Evolutionary conservation across 192 early-diverging fungal genomes (phyloP), one percentile per base, ranked within the genome.

Genomic region (Podila clonocystis): DNA sequence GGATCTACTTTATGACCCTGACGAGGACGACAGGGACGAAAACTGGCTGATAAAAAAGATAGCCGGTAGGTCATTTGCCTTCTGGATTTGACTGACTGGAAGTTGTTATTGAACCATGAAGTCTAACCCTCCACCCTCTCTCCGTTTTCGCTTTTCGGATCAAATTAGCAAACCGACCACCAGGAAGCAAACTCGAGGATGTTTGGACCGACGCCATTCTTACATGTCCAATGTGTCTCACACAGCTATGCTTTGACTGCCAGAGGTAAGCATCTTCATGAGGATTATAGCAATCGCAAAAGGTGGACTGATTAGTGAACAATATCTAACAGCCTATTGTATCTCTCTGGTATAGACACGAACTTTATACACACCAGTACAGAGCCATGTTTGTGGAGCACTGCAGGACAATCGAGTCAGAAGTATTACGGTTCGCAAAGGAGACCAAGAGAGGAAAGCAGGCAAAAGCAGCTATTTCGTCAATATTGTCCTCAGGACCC

Each of bases 381-480:
- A 78, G 91, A 34, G 91, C 91, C 22, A 90, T 93, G 83, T 93
- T 93, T 83, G 90, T 92, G 3, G 86, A 87, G 50, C 83, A 90
- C 70, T 93, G 91, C 62, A 65, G 84, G 20, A 69, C 87, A 15
- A 68, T 84, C 38, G 77, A 73, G 20, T 84, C 61, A 24, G 88
- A 87, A 38, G 52, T 72, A 31, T 77, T 87, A 45, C 69, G 84
- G 12, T 86, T 72, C 50, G 65, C 63, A 24, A 77, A 66, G 41
- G 74, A 83, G 58, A 22, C 67, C 33, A 73, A 77, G 41, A 60
- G 74, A 28, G 28, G 19, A 26, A 55, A 62, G 33, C 24, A 34
- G 45, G 30, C 8, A 20, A 34, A 52, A 22, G 57, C 58, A 58
- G 31, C 58, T 45, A 9, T 34, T 50, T 31, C 63, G 3, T 57